Percentiles rank a stretch among this genome's conserved stretches.
These are phyloP conservation scores for Exophiala lecanii-corni DNA, from an alignment of 2,329 filamentous ascomycete species.

Conservation along the genomic window DNA sequence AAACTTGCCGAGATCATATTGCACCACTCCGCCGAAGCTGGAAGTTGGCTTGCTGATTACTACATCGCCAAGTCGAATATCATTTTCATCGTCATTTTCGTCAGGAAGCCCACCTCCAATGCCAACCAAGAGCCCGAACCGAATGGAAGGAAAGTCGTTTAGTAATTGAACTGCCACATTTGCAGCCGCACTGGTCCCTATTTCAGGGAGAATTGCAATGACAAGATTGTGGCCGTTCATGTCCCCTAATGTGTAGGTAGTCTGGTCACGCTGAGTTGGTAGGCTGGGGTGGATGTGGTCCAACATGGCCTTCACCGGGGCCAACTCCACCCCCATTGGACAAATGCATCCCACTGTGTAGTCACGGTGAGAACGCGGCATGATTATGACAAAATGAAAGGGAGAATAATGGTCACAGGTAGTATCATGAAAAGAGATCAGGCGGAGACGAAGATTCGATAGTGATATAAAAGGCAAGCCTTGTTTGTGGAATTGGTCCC, in stretches of 20 bases:
- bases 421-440: no score
- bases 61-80: conserved; percentile 21
- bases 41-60: conserved; percentile 12
- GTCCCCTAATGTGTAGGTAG: conserved; percentile 17
- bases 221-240: conserved; percentile 24
- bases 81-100: conserved; percentile 14
- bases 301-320: conserved; percentile 1
- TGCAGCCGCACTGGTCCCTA: conserved; percentile 21
- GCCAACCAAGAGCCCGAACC: conserved; percentile 27
- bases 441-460: no score
- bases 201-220: conserved; percentile 19
- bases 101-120: conserved; percentile 29
- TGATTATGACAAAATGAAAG: no score
- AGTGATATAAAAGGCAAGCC: no score
- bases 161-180: conserved; percentile 20
- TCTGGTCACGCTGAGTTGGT: conserved; percentile 1
- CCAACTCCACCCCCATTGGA: conserved; percentile 7
- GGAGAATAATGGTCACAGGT: no score
- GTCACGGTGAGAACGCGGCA: no score
- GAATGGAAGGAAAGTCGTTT: conserved; percentile 20
- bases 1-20: conserved; percentile 13
- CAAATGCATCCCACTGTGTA: conserved; percentile 9
- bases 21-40: conserved; percentile 10
- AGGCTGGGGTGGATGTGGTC: neutral
- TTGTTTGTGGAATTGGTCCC: no score